Base-by-base conservation (phyloP, 768 basidiomycete species). In the Gyrodon lividus region DNA sequence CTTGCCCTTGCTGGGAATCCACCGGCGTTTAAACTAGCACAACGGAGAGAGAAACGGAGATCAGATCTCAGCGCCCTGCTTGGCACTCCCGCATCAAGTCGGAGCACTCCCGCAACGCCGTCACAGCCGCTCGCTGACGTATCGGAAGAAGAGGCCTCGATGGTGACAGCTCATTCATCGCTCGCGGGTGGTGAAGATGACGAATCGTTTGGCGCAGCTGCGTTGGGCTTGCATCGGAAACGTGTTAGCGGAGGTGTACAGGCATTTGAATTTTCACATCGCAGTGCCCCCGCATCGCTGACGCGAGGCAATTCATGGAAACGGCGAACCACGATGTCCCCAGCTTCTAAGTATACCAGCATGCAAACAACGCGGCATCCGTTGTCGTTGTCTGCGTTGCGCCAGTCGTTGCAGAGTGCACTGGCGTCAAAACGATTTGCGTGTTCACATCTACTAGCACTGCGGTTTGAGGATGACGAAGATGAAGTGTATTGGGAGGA, bases 401-500 rank as follows among this genome's bases (percentile, higher is more conserved):
- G 78, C 30, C 72, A 77, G 16, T 75, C 83, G 3, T 69, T 92
- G 4, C 83, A 87, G 50, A 76, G 75, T n/a, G 84, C 89, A 0
- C 56, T 91, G 13, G 76, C 83, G 3, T 80, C 89, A 16, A 88
- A 85, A 56, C 80, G 90, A 13, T 91, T 88, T 60, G 79, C 89
- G 0, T 89, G 86, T 50, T 79, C 90, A 2, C 88, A 93, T 63
- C 74, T 93, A 4, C 75, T 93, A 3, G 90, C 90, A 4, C 66
- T 93, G 43, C 77, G 91, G 2, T 93, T 93, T 62, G 74, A 71
- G 68, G 84, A 85, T 41, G 82, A 81, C 43, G 87, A 84, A 30
- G 87, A 89, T 55, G 84, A 85, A 45, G 73, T 76, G 5, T 93
- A 93, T 58, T 93, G 90, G 90, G 90, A 92, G 58, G 85, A 92